A percentile compares a stretch with the other conserved stretches of the same genome.
Evolutionary conservation across 129 eudicot species (phyloP).

Genomic region (Oenanthe sinensis): DNA sequence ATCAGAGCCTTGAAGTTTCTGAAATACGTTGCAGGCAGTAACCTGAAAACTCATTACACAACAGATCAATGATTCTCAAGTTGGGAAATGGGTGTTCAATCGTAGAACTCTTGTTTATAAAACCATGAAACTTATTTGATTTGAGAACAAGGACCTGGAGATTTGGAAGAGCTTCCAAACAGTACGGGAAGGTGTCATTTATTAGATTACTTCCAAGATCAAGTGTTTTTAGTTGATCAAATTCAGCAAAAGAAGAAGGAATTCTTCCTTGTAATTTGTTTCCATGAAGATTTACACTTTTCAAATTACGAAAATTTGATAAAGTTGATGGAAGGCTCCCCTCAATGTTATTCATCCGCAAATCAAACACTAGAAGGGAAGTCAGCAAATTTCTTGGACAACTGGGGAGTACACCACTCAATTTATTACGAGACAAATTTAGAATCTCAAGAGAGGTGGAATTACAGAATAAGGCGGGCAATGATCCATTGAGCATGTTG

Average conservation of each 20-base stretch:
- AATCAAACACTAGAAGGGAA: too few species aligned
- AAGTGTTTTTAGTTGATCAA: neutral
- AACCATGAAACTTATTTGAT: neutral
- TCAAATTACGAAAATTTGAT: too few species aligned
- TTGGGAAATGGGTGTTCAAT: slow-evolving; percentile 2
- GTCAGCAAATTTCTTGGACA: too few species aligned
- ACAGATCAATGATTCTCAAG: slow-evolving; percentile 25
- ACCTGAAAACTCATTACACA: slow-evolving; percentile 23
- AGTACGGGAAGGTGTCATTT: neutral
- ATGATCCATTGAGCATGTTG: too few species aligned
- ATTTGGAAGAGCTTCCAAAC: slow-evolving; percentile 2
- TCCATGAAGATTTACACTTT: too few species aligned
- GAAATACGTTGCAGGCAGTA: slow-evolving; percentile 8
- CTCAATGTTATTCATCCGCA: too few species aligned
- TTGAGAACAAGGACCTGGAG: slow-evolving; percentile 23
- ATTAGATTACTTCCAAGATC: slow-evolving; percentile 15
- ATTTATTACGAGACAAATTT: too few species aligned
- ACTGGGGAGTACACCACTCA: too few species aligned
- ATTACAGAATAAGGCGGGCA: too few species aligned
- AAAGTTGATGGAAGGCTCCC: too few species aligned
- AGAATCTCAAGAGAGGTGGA: too few species aligned
- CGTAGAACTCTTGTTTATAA: neutral
- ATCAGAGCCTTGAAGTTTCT: slow-evolving; percentile 20
- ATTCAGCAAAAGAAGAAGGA: neutral
- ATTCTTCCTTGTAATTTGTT: too few species aligned